phyloP scores from a whole-genome alignment of 495 filamentous ascomycete genomes.

The Viridothelium virens region DNA sequence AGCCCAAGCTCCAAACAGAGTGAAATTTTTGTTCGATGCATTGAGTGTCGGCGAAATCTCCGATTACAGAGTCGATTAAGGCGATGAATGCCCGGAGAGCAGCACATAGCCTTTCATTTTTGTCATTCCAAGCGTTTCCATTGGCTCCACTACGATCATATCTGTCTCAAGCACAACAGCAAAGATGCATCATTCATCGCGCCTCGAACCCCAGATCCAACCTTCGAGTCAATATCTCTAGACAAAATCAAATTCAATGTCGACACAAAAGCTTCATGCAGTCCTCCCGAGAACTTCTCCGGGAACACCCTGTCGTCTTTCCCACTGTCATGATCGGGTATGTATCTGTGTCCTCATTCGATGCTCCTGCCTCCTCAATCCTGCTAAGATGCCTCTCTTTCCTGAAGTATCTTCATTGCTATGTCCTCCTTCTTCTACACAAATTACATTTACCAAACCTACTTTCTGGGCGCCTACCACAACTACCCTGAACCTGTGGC shows the following conservation, averaged over 20 bases:
- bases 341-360: not conserved
- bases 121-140: not conserved
- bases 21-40: not conserved
- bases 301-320: not conserved
- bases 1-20: not conserved
- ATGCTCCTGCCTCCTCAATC: not conserved
- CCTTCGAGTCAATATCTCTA: not conserved
- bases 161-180: not conserved
- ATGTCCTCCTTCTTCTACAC: slow-evolving; percentile 46
- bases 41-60: not conserved
- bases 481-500: slow-evolving; percentile 76
- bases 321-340: slow-evolving; percentile 8
- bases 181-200: not conserved
- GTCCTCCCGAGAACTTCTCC: slow-evolving; percentile 2
- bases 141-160: not conserved
- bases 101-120: not conserved
- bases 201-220: not conserved
- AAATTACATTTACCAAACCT: slow-evolving; percentile 58
- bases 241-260: not conserved
- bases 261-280: slow-evolving; percentile 2
- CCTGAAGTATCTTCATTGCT: slow-evolving; percentile 38
- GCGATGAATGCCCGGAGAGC: not conserved
- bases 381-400: not conserved
- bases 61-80: not conserved
- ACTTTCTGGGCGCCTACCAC: slow-evolving; percentile 57